These are phyloP conservation scores for Saccharomyces hybrid DNA, from an alignment of 1,139 yeast species.

Conservation along the genomic window DNA sequence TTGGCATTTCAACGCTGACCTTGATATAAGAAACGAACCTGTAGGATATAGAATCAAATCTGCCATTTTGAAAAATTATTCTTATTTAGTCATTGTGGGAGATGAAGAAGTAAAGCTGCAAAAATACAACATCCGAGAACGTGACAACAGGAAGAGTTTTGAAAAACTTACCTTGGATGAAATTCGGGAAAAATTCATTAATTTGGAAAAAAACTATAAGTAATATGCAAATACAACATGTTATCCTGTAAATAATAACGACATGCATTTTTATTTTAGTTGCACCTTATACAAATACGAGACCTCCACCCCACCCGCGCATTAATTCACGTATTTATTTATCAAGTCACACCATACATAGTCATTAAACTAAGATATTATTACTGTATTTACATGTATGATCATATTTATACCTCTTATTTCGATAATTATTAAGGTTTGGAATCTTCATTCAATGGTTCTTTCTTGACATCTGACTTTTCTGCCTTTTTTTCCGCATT, in stretches of 20 bases:
- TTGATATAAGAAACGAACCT: slow-evolving; percentile 68
- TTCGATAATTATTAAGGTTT: neutral
- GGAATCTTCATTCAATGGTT: neutral
- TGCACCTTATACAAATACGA: neutral
- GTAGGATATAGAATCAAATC: slow-evolving; percentile 76
- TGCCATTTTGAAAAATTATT: slow-evolving; percentile 68
- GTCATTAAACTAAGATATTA: neutral
- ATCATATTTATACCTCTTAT: neutral
- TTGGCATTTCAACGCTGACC: slow-evolving; percentile 63
- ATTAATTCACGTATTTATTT: slow-evolving; percentile 9
- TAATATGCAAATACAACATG: slow-evolving; percentile 12
- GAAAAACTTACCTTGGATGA: slow-evolving; percentile 41
- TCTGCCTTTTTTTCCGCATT: neutral
- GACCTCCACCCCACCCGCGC: slow-evolving; percentile 7
- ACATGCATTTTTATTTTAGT: neutral
- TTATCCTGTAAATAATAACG: slow-evolving; percentile 10
- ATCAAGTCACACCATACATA: neutral
- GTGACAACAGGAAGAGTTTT: slow-evolving; percentile 45
- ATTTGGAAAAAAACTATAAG: slow-evolving; percentile 43
- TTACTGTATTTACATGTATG: slow-evolving; percentile 5
- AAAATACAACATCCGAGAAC: slow-evolving; percentile 58
- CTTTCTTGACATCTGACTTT: neutral
- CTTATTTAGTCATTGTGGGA: slow-evolving; percentile 80
- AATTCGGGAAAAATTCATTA: slow-evolving; percentile 42
- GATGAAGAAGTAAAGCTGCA: slow-evolving; percentile 66